phyloP scores from a whole-genome alignment of 2,329 filamentous ascomycete genomes.

The Ophiosphaerella korrae region DNA sequence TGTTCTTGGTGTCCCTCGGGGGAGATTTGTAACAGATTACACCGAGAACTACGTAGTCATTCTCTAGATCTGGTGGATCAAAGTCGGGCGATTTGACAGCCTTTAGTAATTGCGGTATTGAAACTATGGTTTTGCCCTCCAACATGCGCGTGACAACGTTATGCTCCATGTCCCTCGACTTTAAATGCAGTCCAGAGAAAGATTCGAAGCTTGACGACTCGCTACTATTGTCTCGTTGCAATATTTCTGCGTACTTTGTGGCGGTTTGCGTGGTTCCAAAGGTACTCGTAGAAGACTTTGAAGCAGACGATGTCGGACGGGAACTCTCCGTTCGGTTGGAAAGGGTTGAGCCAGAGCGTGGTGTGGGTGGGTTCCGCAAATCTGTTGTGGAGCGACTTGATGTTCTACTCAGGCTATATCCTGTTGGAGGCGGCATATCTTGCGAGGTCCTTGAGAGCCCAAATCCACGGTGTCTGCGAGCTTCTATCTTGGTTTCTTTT shows the following conservation, averaged over 20 bases:
- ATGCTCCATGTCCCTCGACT: slow-evolving; percentile 82
- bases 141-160: slow-evolving; percentile 78
- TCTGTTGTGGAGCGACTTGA: slow-evolving; percentile 25
- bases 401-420: slow-evolving; percentile 15
- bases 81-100: slow-evolving; percentile 83
- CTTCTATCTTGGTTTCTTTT: slow-evolving; percentile 51
- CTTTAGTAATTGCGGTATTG: slow-evolving; percentile 79
- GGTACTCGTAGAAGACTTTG: slow-evolving; percentile 27
- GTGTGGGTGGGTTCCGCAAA: slow-evolving; percentile 17
- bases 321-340: slow-evolving; percentile 26
- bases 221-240: slow-evolving; percentile 51
- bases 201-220: slow-evolving; percentile 68
- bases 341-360: slow-evolving; percentile 29
- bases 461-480: slow-evolving; percentile 49
- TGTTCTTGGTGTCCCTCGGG: slow-evolving; percentile 66
- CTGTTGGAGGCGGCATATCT: slow-evolving; percentile 21
- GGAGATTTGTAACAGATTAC: slow-evolving; percentile 88
- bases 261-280: slow-evolving; percentile 24
- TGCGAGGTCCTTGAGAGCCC: slow-evolving; percentile 34
- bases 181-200: slow-evolving; percentile 84
- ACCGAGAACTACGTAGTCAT: slow-evolving; percentile 87
- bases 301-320: slow-evolving; percentile 25
- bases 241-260: slow-evolving; percentile 39
- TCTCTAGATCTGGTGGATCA: slow-evolving; percentile 78
- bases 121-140: slow-evolving; percentile 75